Conservation (phyloP, 1,284 basidiomycete genomes). For the Rhodotorula sp. region DNA sequence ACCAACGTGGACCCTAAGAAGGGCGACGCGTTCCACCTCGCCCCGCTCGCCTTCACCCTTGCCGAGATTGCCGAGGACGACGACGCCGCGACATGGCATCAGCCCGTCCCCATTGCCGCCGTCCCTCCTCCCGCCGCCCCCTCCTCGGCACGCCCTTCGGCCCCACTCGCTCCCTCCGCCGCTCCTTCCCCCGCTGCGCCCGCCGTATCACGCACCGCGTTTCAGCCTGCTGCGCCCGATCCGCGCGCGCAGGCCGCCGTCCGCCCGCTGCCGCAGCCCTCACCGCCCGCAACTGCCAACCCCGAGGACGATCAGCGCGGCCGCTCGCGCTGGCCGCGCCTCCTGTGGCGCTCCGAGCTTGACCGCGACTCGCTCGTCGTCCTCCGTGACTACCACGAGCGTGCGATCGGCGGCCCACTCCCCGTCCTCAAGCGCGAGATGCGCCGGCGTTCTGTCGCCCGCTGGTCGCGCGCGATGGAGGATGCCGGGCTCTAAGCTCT, state of each 20-base stretch:
- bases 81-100: neutral
- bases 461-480: constrained; percentile 29
- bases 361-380: constrained; percentile 33
- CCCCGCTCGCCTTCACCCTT: constrained; percentile 11
- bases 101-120: neutral
- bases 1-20: constrained; percentile 7
- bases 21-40: constrained; percentile 13
- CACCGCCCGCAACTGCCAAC: constrained; percentile 1
- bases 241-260: neutral
- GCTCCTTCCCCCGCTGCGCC: neutral
- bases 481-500: constrained; percentile 31
- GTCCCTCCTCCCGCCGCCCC: neutral
- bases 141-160: neutral
- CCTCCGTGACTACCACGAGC: constrained; percentile 33
- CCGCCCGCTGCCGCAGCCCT: constrained; percentile 5
- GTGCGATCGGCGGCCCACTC: constrained; percentile 36
- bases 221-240: constrained; percentile 4
- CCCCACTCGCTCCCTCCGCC: neutral
- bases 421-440: constrained; percentile 27
- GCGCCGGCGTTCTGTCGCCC: constrained; percentile 5
- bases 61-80: constrained; percentile 8
- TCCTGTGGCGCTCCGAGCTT: constrained; percentile 38
- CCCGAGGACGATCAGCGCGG: constrained; percentile 17
- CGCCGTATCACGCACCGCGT: neutral
- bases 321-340: constrained; percentile 36